Conservation (phyloP, 2,329 filamentous ascomycete genomes). For the Fusarium xyrophilum region DNA sequence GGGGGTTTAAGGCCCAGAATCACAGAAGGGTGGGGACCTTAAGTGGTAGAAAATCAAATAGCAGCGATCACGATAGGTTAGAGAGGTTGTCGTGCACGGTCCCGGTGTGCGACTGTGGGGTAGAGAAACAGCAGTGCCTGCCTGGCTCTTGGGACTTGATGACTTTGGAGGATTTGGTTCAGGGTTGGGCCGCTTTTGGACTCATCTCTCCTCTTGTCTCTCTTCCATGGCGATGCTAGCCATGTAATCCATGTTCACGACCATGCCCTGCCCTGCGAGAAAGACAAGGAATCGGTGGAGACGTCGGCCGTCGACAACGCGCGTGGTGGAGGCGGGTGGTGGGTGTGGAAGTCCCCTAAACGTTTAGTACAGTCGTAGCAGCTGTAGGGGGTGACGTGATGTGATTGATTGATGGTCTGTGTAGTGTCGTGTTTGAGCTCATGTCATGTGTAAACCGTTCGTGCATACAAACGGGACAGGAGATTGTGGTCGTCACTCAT, state of each 20-base stretch:
- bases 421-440: slow-evolving; percentile 21
- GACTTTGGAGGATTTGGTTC: background rate
- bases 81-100: slow-evolving; percentile 33
- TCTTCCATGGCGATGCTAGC: background rate
- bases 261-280: background rate
- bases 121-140: slow-evolving; percentile 33
- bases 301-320: slow-evolving; percentile 14
- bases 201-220: slow-evolving; percentile 5
- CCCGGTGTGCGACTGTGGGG: slow-evolving; percentile 41
- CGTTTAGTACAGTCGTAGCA: slow-evolving; percentile 1
- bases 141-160: background rate
- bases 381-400: slow-evolving; percentile 29
- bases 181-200: slow-evolving; percentile 19
- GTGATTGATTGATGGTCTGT: slow-evolving; percentile 18
- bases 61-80: slow-evolving; percentile 38
- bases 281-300: slow-evolving; percentile 30
- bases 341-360: slow-evolving; percentile 15
- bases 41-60: slow-evolving; percentile 28
- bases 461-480: background rate
- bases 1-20: slow-evolving; percentile 37
- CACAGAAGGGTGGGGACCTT: slow-evolving; percentile 34
- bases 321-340: slow-evolving; percentile 22
- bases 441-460: slow-evolving; percentile 14
- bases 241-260: slow-evolving; percentile 6
- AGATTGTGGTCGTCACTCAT: background rate